These are phyloP conservation scores for Fusarium sp. DNA, from an alignment of 2,329 filamentous ascomycete genomes.

Conservation along the genomic window DNA sequence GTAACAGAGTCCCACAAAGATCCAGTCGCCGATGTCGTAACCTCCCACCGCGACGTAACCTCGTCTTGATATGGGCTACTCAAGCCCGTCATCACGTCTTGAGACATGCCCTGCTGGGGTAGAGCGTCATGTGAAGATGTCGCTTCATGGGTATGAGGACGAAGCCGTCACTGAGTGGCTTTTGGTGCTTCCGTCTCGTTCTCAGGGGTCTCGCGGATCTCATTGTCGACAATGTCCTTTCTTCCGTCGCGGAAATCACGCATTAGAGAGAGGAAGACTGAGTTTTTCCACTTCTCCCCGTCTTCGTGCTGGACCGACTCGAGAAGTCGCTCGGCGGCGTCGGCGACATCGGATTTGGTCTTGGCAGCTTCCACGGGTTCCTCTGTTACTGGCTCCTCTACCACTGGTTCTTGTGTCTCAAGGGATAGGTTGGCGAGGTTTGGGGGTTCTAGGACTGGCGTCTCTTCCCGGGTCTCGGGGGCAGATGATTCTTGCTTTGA, in stretches of 20 bases:
- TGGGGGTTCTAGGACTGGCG: slow-evolving; percentile 42
- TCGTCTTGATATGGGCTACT: slow-evolving; percentile 26
- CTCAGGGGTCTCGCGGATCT: slow-evolving; percentile 49
- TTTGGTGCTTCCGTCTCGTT: slow-evolving; percentile 9
- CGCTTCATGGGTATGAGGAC: neutral
- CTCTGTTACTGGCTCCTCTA: slow-evolving; percentile 24
- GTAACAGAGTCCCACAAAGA: neutral
- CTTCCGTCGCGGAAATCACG: slow-evolving; percentile 57
- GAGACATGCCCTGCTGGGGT: neutral
- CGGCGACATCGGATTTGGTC: slow-evolving; percentile 52
- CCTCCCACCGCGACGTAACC: slow-evolving; percentile 29
- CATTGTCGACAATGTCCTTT: slow-evolving; percentile 56
- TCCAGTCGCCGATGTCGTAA: neutral
- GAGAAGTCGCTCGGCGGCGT: slow-evolving; percentile 55
- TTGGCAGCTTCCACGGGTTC: slow-evolving; percentile 32
- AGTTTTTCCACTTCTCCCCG: slow-evolving; percentile 60
- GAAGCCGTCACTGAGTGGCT: slow-evolving; percentile 30
- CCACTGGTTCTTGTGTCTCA: slow-evolving; percentile 20
- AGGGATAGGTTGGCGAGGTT: slow-evolving; percentile 49
- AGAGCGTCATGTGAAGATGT: neutral
- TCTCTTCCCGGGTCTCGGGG: slow-evolving; percentile 11
- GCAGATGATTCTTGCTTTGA: slow-evolving; percentile 5
- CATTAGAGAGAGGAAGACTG: slow-evolving; percentile 57
- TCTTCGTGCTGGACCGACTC: slow-evolving; percentile 56
- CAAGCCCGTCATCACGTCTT: neutral